Percentiles rank a stretch among this genome's conserved stretches.
These are phyloP conservation scores for Sugiyamaella sp. DNA, from an alignment of 1,139 yeast genomes.

Conservation along the genomic window DNA sequence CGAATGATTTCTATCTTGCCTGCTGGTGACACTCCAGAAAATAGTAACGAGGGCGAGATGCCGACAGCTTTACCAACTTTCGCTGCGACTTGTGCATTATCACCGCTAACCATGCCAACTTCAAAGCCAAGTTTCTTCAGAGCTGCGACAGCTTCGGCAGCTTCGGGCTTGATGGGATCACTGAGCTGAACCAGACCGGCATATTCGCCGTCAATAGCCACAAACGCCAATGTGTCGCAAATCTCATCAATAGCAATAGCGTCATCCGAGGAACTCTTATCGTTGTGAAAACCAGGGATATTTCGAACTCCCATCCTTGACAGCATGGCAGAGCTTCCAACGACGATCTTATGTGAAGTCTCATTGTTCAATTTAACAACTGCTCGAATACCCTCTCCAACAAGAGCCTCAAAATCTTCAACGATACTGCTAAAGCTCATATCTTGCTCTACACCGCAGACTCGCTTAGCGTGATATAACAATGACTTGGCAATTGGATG, in stretches of 20 bases:
- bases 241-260: conserved; percentile 8
- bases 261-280: conserved; percentile 14
- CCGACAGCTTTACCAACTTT: conserved; percentile 70
- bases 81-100: conserved; percentile 63
- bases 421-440: conserved; percentile 45
- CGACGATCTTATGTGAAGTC: conserved; percentile 44
- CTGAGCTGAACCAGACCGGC: conserved; percentile 67
- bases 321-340: conserved; percentile 63
- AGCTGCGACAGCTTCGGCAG: conserved; percentile 60
- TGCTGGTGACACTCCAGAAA: conserved; percentile 76
- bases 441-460: conserved; percentile 26
- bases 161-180: conserved; percentile 72
- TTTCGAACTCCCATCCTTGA: conserved; percentile 32
- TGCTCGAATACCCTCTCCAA: conserved; percentile 77
- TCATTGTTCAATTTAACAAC: conserved; percentile 40
- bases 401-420: conserved; percentile 52
- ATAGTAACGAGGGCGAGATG: conserved; percentile 63
- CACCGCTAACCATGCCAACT: conserved; percentile 95
- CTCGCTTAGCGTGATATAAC: conserved; percentile 41
- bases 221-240: conserved; percentile 43
- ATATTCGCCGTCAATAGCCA: conserved; percentile 57
- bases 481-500: conserved; percentile 89
- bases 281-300: conserved; percentile 29
- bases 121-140: conserved; percentile 58
- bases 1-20: conserved; percentile 72